These are phyloP conservation scores for Gloeopeniophorella convolvens DNA, from an alignment of 768 basidiomycete species.

Conservation along the genomic window DNA sequence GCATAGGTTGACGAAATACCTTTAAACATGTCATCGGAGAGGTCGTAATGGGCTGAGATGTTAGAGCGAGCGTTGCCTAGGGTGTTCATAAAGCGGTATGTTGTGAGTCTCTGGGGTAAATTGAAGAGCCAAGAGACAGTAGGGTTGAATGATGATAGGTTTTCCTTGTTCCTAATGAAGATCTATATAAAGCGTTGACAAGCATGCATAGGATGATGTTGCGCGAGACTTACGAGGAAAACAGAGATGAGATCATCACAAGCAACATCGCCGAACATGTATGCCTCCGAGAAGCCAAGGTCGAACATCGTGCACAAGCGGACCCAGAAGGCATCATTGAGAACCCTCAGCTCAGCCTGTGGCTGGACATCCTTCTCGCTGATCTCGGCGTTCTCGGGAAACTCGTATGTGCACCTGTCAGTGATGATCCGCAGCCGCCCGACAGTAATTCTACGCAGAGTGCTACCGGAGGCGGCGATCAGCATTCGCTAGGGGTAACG, in stretches of 20 bases:
- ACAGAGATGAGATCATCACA: conserved; percentile 14
- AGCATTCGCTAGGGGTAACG: not conserved
- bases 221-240: conserved; percentile 7
- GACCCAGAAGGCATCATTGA: conserved; percentile 20
- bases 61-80: conserved; percentile 19
- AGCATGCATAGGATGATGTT: not conserved
- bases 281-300: conserved; percentile 22
- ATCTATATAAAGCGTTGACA: not conserved
- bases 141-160: conserved; percentile 15
- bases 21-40: conserved; percentile 37
- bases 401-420: not conserved
- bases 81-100: conserved; percentile 12
- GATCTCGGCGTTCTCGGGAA: too few species aligned
- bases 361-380: not conserved
- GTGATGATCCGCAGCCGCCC: not conserved
- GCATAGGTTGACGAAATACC: conserved; percentile 11
- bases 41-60: conserved; percentile 35
- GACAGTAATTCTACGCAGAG: not conserved
- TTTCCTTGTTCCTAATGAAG: conserved; percentile 12
- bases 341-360: conserved; percentile 5
- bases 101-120: conserved; percentile 3
- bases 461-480: not conserved
- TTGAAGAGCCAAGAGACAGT: conserved; percentile 11
- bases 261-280: conserved; percentile 22
- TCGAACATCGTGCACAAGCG: conserved; percentile 14